These are phyloP conservation scores for Colletotrichum eremochloae DNA, from an alignment of 2,329 filamentous ascomycete genomes.

Conservation along the genomic window DNA sequence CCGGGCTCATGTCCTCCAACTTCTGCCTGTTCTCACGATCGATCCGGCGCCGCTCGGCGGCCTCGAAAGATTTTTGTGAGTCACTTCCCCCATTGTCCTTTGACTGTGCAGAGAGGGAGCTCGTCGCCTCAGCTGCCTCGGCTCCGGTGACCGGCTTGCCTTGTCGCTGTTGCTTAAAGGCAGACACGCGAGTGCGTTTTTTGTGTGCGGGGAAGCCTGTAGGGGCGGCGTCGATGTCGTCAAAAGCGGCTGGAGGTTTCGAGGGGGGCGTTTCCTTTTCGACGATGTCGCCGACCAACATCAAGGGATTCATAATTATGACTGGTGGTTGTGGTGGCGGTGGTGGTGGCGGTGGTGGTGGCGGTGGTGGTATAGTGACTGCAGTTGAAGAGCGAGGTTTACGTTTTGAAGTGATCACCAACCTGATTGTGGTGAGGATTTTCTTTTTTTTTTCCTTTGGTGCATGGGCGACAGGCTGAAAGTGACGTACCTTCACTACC, in stretches of 20 bases:
- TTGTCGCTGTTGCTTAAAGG: slow-evolving; percentile 81
- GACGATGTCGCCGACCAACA: slow-evolving; percentile 81
- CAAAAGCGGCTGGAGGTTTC: slow-evolving; percentile 71
- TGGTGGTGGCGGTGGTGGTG: no score
- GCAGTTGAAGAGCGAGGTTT: neutral
- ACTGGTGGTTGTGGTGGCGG: neutral
- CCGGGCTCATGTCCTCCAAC: slow-evolving; percentile 81
- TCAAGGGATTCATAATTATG: slow-evolving; percentile 53
- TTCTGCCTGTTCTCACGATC: slow-evolving; percentile 84
- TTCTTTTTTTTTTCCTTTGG: neutral
- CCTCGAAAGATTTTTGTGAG: slow-evolving; percentile 50
- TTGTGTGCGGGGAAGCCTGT: slow-evolving; percentile 92
- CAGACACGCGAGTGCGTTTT: slow-evolving; percentile 78
- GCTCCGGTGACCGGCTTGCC: slow-evolving; percentile 47
- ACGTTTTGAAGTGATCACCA: neutral
- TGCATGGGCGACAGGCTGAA: neutral
- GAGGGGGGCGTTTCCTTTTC: slow-evolving; percentile 75
- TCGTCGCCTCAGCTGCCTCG: slow-evolving; percentile 31
- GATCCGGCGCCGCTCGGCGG: slow-evolving; percentile 78
- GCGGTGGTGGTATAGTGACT: neutral
- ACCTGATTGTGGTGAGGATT: slow-evolving; percentile 5
- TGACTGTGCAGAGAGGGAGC: slow-evolving; percentile 7
- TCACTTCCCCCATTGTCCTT: slow-evolving; percentile 24
- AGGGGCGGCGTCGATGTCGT: slow-evolving; percentile 66
- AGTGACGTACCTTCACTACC: slow-evolving; percentile 27